These are phyloP conservation scores for Russula abietina DNA, from an alignment of 768 basidiomycete species.

Conservation along the genomic window DNA sequence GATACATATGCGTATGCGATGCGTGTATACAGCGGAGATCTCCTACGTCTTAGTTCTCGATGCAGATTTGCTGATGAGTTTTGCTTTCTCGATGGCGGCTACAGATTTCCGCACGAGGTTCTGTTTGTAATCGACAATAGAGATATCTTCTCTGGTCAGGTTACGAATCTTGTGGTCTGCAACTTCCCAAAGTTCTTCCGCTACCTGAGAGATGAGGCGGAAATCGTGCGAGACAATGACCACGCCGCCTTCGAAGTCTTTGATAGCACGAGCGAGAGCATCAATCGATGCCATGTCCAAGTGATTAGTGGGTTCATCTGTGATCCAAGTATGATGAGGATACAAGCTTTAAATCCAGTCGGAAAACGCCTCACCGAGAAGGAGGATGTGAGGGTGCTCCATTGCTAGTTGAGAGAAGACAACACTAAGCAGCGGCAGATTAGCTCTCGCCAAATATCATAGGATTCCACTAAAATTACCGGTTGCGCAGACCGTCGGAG, in stretches of 20 bases:
- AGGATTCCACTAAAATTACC: constrained; percentile 42
- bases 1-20: constrained; percentile 12
- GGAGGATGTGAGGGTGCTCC: constrained; percentile 94
- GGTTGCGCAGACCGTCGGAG: constrained; percentile 94
- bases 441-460: constrained; percentile 19
- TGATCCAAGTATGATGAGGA: not conserved
- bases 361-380: constrained; percentile 52
- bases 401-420: constrained; percentile 95
- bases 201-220: constrained; percentile 96
- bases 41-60: constrained; percentile 58
- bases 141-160: constrained; percentile 84
- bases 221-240: constrained; percentile 99
- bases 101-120: constrained; percentile 73
- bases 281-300: constrained; percentile 98
- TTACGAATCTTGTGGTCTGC: constrained; percentile 90
- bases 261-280: constrained; percentile 91
- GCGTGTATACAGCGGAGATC: not conserved
- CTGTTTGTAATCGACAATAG: constrained; percentile 91
- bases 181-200: constrained; percentile 99
- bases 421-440: constrained; percentile 44
- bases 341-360: not conserved
- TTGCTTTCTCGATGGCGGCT: constrained; percentile 89
- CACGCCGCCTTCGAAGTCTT: constrained; percentile 95
- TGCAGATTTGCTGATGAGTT: constrained; percentile 82
- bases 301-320: constrained; percentile 94